A percentile compares a stretch with the other conserved stretches of the same genome.
Conservation (phyloP, 352 stramenopile species). For the Pythium biforme region DNA sequence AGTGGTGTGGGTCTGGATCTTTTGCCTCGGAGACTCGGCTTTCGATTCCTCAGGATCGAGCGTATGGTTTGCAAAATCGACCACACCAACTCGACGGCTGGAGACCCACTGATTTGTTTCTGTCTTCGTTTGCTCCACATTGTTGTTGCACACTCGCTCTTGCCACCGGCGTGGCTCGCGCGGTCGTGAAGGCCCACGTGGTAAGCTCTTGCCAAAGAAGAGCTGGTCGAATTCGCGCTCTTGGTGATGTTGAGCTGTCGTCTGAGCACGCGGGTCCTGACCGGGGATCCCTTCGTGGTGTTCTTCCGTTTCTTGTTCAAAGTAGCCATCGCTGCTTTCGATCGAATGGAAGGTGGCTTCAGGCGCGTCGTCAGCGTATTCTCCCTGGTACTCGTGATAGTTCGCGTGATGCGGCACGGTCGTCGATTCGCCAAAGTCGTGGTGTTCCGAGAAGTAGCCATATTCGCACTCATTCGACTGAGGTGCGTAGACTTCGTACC, state of each 20-base stretch:
- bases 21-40: neutral
- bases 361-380: neutral
- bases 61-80: neutral
- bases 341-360: neutral
- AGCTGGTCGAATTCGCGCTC: conserved; percentile 4
- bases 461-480: neutral
- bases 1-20: neutral
- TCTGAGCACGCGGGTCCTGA: neutral
- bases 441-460: neutral
- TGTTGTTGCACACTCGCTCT: neutral
- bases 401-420: neutral
- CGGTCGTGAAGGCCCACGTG: neutral
- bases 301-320: neutral
- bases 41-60: neutral
- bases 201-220: conserved; percentile 13
- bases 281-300: too few relatives aligned
- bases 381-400: neutral
- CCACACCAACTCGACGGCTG: conserved; percentile 17
- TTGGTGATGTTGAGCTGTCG: neutral
- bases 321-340: neutral
- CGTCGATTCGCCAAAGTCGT: neutral
- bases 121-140: neutral
- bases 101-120: conserved; percentile 14
- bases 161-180: neutral
- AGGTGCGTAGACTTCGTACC: neutral